Evolutionary conservation across 441 rosid species (phyloP).

Genomic region (Gossypium davidsonii): DNA sequence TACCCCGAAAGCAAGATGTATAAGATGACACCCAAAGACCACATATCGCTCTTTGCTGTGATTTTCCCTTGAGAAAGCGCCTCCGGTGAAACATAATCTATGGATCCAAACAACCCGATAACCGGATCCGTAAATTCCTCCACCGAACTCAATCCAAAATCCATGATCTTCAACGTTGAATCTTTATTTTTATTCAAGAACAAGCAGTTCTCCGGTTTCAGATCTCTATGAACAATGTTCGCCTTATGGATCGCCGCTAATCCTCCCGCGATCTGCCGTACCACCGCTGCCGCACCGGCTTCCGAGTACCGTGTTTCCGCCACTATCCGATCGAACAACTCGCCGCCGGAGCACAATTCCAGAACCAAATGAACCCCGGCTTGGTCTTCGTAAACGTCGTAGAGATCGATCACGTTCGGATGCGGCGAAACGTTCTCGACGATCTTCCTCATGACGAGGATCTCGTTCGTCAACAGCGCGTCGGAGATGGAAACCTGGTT

Average conservation of each 20-base stretch:
- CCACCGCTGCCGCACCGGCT: slow-evolving; percentile 50
- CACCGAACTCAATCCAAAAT: slow-evolving; percentile 65
- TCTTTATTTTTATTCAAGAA: slow-evolving; percentile 41
- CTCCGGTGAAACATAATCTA: slow-evolving; percentile 70
- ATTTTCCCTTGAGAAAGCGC: slow-evolving; percentile 61
- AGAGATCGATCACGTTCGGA: slow-evolving; percentile 58
- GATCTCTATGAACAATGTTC: slow-evolving; percentile 60
- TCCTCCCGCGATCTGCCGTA: slow-evolving; percentile 55
- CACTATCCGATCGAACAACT: slow-evolving; percentile 59
- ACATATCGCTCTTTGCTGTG: slow-evolving; percentile 54
- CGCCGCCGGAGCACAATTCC: slow-evolving; percentile 66
- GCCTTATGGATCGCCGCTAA: slow-evolving; percentile 47
- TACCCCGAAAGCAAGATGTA: slow-evolving; percentile 69
- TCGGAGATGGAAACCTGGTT: slow-evolving; percentile 56
- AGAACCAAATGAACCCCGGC: slow-evolving; percentile 58
- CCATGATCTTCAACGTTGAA: slow-evolving; percentile 68
- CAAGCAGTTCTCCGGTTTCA: slow-evolving; percentile 70
- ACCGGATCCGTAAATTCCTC: slow-evolving; percentile 71
- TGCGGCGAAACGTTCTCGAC: slow-evolving; percentile 68
- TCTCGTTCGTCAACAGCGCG: slow-evolving; percentile 62
- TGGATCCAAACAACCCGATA: slow-evolving; percentile 67
- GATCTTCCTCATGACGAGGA: slow-evolving; percentile 58
- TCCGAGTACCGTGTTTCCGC: slow-evolving; percentile 41
- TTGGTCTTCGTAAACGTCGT: slow-evolving; percentile 60
- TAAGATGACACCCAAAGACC: slow-evolving; percentile 67